A percentile compares a stretch with the other conserved stretches of the same genome.
These are phyloP conservation scores for Rhizophagus sp. DNA, from an alignment of 192 early-diverging fungal genomes.

Conservation along the genomic window DNA sequence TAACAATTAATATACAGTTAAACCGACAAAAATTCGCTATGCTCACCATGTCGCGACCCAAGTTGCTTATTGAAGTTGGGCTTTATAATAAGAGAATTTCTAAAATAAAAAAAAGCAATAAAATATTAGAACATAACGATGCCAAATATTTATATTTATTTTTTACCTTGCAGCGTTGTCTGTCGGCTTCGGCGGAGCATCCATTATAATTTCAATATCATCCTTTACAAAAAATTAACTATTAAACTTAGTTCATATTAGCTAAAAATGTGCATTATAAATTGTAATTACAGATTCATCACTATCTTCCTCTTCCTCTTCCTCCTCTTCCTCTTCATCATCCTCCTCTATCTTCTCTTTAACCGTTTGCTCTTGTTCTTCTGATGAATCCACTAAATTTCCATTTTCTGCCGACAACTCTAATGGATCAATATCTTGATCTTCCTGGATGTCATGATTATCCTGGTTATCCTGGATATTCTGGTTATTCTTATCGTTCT, in stretches of 20 bases:
- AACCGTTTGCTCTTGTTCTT: conserved; percentile 17
- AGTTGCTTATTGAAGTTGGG: conserved; percentile 32
- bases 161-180: conserved; percentile 33
- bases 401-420: conserved; percentile 3
- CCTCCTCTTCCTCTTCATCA: conserved; percentile 46
- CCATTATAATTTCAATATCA: conserved; percentile 78
- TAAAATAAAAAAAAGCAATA: neutral
- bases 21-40: neutral
- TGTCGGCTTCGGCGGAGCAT: conserved; percentile 43
- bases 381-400: neutral
- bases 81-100: conserved; percentile 31
- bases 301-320: conserved; percentile 45
- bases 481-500: neutral
- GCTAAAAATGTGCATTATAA: neutral
- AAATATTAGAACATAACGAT: neutral
- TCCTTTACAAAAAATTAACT: conserved; percentile 26
- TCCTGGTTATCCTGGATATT: neutral
- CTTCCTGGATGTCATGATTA: neutral
- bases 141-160: neutral
- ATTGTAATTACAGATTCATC: conserved; percentile 60
- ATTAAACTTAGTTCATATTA: neutral
- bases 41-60: conserved; percentile 16
- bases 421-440: conserved; percentile 5
- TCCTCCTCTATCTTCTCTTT: conserved; percentile 36
- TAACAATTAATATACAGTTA: neutral